Conservation (phyloP, 2,329 filamentous ascomycete species). For the Trichoderma koningiopsis region DNA sequence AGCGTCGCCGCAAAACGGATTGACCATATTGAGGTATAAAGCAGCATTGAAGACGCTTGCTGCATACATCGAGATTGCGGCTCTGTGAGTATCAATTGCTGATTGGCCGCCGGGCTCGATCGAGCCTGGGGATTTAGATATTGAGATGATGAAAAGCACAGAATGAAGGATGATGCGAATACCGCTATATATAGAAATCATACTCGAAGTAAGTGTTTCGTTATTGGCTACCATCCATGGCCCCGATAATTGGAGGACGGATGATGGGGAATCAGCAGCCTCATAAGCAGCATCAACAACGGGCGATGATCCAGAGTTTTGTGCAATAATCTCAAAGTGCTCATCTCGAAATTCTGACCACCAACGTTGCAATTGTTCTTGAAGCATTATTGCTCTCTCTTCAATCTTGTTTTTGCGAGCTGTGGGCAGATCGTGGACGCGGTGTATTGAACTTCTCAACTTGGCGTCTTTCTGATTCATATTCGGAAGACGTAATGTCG, state of each 20-base stretch:
- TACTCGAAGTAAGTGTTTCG: constrained; percentile 12
- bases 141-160: constrained; percentile 8
- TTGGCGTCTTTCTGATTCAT: not conserved
- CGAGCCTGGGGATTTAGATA: not conserved
- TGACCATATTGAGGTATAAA: constrained; percentile 4
- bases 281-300: not conserved
- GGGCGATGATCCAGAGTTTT: not conserved
- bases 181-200: constrained; percentile 15
- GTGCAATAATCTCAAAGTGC: not conserved
- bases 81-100: not conserved
- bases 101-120: not conserved
- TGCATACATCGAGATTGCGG: constrained; percentile 6
- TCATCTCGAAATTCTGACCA: not conserved
- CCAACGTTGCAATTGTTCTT: not conserved
- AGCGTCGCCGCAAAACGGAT: constrained; percentile 19
- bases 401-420: constrained; percentile 16
- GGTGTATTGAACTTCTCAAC: not conserved
- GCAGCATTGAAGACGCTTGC: constrained; percentile 5
- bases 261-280: not conserved
- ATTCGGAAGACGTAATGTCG: not conserved
- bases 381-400: not conserved
- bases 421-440: constrained; percentile 13
- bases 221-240: constrained; percentile 13
- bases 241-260: not conserved
- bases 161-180: constrained; percentile 12